Evolutionary conservation across 179 eudicot species (phyloP).

Genomic region (Beta corolliflora): DNA sequence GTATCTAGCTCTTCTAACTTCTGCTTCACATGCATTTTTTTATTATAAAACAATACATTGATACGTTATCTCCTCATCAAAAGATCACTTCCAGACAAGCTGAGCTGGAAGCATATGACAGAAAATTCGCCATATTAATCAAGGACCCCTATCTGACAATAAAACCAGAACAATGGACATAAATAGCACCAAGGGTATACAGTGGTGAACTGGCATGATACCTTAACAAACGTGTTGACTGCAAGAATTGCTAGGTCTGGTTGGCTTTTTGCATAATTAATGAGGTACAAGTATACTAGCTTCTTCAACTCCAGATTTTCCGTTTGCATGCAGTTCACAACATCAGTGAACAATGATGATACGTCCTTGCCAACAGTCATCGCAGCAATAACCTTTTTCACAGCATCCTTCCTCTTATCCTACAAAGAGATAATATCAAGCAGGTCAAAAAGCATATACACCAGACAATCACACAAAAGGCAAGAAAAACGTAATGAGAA

Average conservation of each 20-base stretch:
- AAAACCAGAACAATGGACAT: background rate
- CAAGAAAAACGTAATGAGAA: background rate
- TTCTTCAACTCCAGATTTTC: conserved; percentile 97
- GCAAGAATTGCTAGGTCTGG: conserved; percentile 99
- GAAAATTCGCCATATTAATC: background rate
- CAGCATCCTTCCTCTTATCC: conserved; percentile 99
- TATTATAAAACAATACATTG: background rate
- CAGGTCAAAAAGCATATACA: conserved; percentile 12
- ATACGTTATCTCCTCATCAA: background rate
- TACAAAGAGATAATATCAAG: conserved; percentile 32
- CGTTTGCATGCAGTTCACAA: conserved; percentile 98
- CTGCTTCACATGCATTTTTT: background rate
- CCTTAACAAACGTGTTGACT: conserved; percentile 98
- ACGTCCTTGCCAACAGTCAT: conserved; percentile 99
- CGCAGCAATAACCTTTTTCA: conserved; percentile 98
- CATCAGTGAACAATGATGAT: conserved; percentile 94
- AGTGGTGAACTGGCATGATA: conserved; percentile 28
- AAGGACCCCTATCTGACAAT: background rate
- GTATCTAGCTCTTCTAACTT: background rate
- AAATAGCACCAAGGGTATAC: background rate
- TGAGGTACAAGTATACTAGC: conserved; percentile 92
- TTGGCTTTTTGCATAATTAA: conserved; percentile 97
- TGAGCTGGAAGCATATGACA: background rate
- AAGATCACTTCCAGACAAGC: background rate
- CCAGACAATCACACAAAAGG: background rate